phyloP scores from a whole-genome alignment of 257 asterid species.

The Apocynum venetum region DNA sequence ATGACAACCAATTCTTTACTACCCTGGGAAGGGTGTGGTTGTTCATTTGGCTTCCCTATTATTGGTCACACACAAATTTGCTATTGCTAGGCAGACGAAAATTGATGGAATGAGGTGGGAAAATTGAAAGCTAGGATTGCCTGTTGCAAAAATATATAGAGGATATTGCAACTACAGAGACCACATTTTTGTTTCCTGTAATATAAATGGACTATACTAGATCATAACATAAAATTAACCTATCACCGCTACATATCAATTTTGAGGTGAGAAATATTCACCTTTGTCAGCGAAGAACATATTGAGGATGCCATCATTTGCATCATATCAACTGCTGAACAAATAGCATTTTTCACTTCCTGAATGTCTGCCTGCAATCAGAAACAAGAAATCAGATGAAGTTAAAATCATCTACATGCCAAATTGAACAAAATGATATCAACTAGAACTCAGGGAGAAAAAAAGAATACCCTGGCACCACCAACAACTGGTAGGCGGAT shows the following conservation, averaged over 20 bases:
- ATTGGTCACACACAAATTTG: not conserved
- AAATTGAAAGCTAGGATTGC: not conserved
- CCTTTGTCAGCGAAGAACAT: slow-evolving; percentile 55
- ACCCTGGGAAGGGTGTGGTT: no score
- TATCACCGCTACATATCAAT: not conserved
- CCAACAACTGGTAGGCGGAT: slow-evolving; percentile 60
- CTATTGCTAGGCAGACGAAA: not conserved
- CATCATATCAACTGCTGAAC: slow-evolving; percentile 78
- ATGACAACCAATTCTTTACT: no score
- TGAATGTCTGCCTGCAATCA: slow-evolving; percentile 63
- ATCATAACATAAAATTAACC: not conserved
- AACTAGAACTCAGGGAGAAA: not conserved
- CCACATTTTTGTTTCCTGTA: not conserved
- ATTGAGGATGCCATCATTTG: slow-evolving; percentile 74
- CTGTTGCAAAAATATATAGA: not conserved
- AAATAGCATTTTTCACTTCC: slow-evolving; percentile 54
- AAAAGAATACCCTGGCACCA: slow-evolving; percentile 64
- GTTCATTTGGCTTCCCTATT: no score
- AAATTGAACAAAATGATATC: not conserved
- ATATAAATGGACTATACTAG: not conserved
- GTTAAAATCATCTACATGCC: slow-evolving; percentile 4
- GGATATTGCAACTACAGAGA: not conserved
- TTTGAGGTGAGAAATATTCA: slow-evolving; percentile 16
- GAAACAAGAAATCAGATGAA: slow-evolving; percentile 3
- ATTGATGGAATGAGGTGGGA: not conserved